Base-by-base conservation (phyloP, 495 filamentous ascomycete species). In the Xylaria curta region DNA sequence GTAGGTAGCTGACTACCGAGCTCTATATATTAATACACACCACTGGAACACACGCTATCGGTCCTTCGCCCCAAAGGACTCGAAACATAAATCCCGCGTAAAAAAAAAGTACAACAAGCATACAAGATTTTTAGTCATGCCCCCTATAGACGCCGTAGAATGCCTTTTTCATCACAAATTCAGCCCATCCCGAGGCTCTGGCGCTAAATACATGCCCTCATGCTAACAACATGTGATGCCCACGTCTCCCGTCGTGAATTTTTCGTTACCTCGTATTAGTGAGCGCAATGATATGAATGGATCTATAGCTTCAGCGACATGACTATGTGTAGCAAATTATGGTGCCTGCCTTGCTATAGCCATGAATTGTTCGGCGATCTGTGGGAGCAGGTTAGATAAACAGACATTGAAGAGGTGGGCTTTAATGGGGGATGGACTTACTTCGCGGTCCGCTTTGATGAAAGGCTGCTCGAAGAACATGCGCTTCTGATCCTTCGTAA, bases 401-500 rank as follows among this genome's bases (percentile, higher is more conserved):
- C 28, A 5, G 15, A 46, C 21, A 64, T 42, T n/a, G 15, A 61
- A 28, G n/a, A 61, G 58, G 42, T 66, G 65, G 17, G 76, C 44
- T 33, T 66, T 46, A 47, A 71, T 66, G 21, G 60, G 53, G 38
- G 56, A 60, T 70, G 21, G 31, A 78, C 83, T 70, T 85, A 97
- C 94, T 84, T 97, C 93, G 62, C 93, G 93, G 59, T 91, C 89
- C 73, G 89, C 88, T 84, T 97, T 95, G 83, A 97, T 93, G 72
- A 97, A 98, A 53, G 93, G 93, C 72, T 97, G 86, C 53, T 94
- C 91, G 86, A 96, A 99, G 85, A 99, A 95, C 75, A 89, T 87
- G 76, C 93, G 94, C 75, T 88, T 92, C 54, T 91, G 89, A 77
- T 97, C 98, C 84, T 97, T 96, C 68, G 97, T 85, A 58, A 99